Percentiles rank a stretch among this genome's conserved stretches.
Conservation (phyloP, 2,329 filamentous ascomycete genomes). For the Apiospora arundinis region DNA sequence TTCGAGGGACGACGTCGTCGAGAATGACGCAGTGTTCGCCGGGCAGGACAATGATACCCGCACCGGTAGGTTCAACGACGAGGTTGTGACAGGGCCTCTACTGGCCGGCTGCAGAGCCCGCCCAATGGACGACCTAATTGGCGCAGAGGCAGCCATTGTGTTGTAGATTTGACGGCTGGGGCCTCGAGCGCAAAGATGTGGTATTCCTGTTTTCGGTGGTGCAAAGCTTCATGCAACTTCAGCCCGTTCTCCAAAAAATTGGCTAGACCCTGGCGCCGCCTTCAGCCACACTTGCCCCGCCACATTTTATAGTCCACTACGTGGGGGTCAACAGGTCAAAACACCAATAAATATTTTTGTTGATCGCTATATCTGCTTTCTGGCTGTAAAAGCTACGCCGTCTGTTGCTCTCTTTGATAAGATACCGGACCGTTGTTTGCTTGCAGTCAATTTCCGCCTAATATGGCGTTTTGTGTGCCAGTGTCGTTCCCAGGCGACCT, state of each 20-base stretch:
- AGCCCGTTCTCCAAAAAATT: constrained; percentile 17
- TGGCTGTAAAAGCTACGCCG: neutral
- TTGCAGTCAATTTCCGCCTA: neutral
- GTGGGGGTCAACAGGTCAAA: neutral
- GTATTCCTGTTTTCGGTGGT: constrained; percentile 14
- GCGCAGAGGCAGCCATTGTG: constrained; percentile 39
- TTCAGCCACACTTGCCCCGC: neutral
- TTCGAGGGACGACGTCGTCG: constrained; percentile 38
- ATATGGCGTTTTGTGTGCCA: neutral
- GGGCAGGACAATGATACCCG: constrained; percentile 25
- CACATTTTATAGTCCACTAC: neutral
- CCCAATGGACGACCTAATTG: constrained; percentile 40
- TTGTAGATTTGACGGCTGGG: constrained; percentile 23
- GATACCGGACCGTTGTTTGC: neutral
- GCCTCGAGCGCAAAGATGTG: constrained; percentile 12
- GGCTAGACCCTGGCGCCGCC: neutral
- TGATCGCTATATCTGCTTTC: neutral
- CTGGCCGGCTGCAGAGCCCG: constrained; percentile 35
- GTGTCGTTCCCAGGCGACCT: neutral
- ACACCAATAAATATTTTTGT: neutral
- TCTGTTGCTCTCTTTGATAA: too few relatives aligned
- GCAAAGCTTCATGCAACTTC: constrained; percentile 7
- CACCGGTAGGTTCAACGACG: constrained; percentile 26
- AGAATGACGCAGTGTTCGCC: constrained; percentile 39
- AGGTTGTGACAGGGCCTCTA: constrained; percentile 26